These are phyloP conservation scores for Lumnitzera littorea DNA, from an alignment of 345 rosid genomes.

Conservation along the genomic window DNA sequence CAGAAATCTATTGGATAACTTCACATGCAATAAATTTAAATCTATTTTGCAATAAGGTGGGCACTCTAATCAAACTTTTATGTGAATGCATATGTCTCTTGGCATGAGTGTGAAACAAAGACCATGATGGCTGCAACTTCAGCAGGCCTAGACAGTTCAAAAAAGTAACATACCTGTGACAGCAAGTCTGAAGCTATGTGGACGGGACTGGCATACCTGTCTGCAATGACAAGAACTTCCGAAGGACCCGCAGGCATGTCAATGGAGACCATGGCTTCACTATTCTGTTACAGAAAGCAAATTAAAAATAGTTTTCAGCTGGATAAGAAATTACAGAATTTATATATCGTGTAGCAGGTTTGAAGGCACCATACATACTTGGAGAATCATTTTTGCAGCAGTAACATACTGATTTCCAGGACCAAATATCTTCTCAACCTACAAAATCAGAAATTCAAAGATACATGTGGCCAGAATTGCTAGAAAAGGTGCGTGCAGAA, in stretches of 20 bases:
- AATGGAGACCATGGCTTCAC: conserved; percentile 96
- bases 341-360: no score
- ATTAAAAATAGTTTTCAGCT: neutral
- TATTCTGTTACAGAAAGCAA: conserved; percentile 46
- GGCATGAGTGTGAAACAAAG: no score
- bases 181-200: conserved; percentile 93
- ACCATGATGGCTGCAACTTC: no score
- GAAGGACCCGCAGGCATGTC: conserved; percentile 99
- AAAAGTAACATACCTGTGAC: conserved; percentile 55
- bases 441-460: conserved; percentile 9
- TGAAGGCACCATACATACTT: conserved; percentile 28
- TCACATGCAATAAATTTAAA: no score
- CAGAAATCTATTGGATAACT: no score
- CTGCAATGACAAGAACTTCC: conserved; percentile 91
- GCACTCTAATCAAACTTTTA: no score
- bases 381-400: conserved; percentile 96
- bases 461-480: no score
- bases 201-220: conserved; percentile 66
- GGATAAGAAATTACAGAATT: neutral
- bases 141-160: neutral
- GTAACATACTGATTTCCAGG: conserved; percentile 97
- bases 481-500: no score
- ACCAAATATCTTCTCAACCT: conserved; percentile 92
- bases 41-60: no score
- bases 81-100: no score